phyloP scores from a whole-genome alignment of 2,329 filamentous ascomycete genomes.

The Coniochaeta pulveracea region DNA sequence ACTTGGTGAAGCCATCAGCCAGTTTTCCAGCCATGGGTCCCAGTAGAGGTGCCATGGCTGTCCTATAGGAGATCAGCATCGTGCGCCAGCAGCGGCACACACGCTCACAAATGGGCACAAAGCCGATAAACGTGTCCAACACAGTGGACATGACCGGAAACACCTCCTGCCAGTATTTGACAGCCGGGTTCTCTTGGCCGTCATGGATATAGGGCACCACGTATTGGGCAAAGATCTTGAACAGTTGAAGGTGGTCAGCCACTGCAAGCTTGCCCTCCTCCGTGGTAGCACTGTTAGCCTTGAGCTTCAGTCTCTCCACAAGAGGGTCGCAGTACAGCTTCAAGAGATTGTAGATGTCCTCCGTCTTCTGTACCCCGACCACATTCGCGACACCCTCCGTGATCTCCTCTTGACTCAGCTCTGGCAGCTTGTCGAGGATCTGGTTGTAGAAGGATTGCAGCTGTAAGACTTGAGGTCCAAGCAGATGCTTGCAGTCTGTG shows the following conservation, averaged over 20 bases:
- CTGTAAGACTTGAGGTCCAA: slow-evolving; percentile 73
- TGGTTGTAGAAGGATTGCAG: slow-evolving; percentile 88
- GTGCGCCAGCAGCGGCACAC: slow-evolving; percentile 93
- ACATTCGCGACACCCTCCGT: slow-evolving; percentile 93
- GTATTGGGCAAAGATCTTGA: slow-evolving; percentile 79
- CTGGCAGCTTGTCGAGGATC: slow-evolving; percentile 75
- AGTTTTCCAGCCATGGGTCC: slow-evolving; percentile 81
- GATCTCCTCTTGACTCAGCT: slow-evolving; percentile 84
- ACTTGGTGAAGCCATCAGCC: slow-evolving; percentile 71
- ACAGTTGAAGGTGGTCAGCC: slow-evolving; percentile 82
- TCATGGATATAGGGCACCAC: slow-evolving; percentile 64
- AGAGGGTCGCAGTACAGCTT: slow-evolving; percentile 92
- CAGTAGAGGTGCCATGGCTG: slow-evolving; percentile 74
- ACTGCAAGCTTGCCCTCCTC: slow-evolving; percentile 77
- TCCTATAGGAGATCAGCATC: slow-evolving; percentile 93
- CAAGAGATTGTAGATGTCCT: slow-evolving; percentile 72
- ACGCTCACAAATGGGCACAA: slow-evolving; percentile 81
- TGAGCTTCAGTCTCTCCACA: slow-evolving; percentile 70
- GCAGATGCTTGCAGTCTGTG: slow-evolving; percentile 79
- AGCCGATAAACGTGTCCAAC: slow-evolving; percentile 75
- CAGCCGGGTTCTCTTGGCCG: slow-evolving; percentile 71
- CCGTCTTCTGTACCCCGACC: slow-evolving; percentile 71
- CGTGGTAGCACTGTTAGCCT: slow-evolving; percentile 75
- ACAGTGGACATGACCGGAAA: slow-evolving; percentile 81
- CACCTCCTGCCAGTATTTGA: slow-evolving; percentile 93